A percentile compares a stretch with the other conserved stretches of the same genome.
Evolutionary conservation across 2,329 filamentous ascomycete species (phyloP).

Genomic region (Lecanosticta acicola): DNA sequence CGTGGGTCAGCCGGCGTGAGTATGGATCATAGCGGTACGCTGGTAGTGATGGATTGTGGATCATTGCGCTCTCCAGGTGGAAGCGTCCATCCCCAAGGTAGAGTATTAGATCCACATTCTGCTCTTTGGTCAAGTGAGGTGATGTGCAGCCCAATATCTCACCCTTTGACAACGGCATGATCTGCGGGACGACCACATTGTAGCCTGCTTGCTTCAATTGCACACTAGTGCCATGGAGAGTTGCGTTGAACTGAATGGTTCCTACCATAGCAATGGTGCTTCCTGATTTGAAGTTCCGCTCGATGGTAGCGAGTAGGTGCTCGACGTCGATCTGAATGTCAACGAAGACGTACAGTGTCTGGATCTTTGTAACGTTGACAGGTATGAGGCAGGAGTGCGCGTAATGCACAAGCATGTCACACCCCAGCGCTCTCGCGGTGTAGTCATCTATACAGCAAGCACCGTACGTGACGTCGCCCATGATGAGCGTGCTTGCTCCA

Average conservation of each 20-base stretch:
- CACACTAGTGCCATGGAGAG: slow-evolving; percentile 77
- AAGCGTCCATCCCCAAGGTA: slow-evolving; percentile 92
- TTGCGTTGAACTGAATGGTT: slow-evolving; percentile 98
- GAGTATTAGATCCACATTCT: slow-evolving; percentile 67
- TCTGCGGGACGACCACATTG: slow-evolving; percentile 81
- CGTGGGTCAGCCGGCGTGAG: slow-evolving; percentile 81
- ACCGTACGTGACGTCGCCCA: slow-evolving; percentile 98
- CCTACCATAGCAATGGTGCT: slow-evolving; percentile 91
- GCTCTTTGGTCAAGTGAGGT: slow-evolving; percentile 56
- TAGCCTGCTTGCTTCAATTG: slow-evolving; percentile 79
- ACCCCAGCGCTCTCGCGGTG: slow-evolving; percentile 87
- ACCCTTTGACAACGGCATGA: slow-evolving; percentile 84
- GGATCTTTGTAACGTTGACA: slow-evolving; percentile 92
- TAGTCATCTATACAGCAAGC: slow-evolving; percentile 99
- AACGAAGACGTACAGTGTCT: slow-evolving; percentile 96
- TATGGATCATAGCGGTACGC: slow-evolving; percentile 98
- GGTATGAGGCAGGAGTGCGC: slow-evolving; percentile 95
- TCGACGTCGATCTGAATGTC: slow-evolving; percentile 92
- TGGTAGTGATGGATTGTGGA: slow-evolving; percentile 85
- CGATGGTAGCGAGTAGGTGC: slow-evolving; percentile 79
- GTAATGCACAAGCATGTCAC: slow-evolving; percentile 92
- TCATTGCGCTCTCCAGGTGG: slow-evolving; percentile 98
- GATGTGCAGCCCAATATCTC: slow-evolving; percentile 98
- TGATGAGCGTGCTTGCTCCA: slow-evolving; percentile 86
- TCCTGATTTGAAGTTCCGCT: slow-evolving; percentile 77